Base-by-base conservation (phyloP, 371 early-diverging fungal genomes). In the Syncephalastrum monosporum region DNA sequence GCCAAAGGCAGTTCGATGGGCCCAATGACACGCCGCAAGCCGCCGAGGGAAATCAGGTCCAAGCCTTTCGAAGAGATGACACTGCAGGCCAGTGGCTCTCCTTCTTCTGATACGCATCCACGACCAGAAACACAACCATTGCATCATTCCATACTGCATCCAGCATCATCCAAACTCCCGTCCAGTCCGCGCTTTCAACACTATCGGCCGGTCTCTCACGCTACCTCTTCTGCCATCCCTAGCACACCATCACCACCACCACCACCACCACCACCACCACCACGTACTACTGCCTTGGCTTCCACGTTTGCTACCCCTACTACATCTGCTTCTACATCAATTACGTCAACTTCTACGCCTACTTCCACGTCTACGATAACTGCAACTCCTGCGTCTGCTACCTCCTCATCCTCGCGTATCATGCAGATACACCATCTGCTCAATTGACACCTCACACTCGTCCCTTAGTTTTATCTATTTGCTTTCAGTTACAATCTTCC, bases 391-490 rank as follows among this genome's bases (percentile, higher is more conserved):
- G 29, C 44, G 6, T 33, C 25, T 33, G 38, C 38, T 33, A 33
- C 52, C 44, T 54, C 48, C 21, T 50, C 60, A 24, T 33, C 57
- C 33, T 50, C 61, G 7, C 50, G 29, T 41, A 49, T 56, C 51
- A 68, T 68, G 68, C 53, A 63, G 15, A 63, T 68, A 19, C 64
- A 64, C 16, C 60, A 58, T 23, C 41, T 68, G 5, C 56, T 68
- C n/a, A 68, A 68, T 58, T 68, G 56, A 55, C 27, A 4, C 27
- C 27, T 21, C 38, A 33, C 38, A 33, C 12, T 5, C 38, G 10
- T 33, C 38, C 38, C 38, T 33, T 33, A 10, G 8, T 8, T 33
- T 10, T 10, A 33, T 33, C 38, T 33, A 33, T 33, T 33, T 33
- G 38, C 38, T 33, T 33, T 33, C 8, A 33, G 8, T 12, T 10